A percentile compares a stretch with the other conserved stretches of the same genome.
Evolutionary conservation across 257 asterid genomes (phyloP).

Genomic region (Primulina eburnea): DNA sequence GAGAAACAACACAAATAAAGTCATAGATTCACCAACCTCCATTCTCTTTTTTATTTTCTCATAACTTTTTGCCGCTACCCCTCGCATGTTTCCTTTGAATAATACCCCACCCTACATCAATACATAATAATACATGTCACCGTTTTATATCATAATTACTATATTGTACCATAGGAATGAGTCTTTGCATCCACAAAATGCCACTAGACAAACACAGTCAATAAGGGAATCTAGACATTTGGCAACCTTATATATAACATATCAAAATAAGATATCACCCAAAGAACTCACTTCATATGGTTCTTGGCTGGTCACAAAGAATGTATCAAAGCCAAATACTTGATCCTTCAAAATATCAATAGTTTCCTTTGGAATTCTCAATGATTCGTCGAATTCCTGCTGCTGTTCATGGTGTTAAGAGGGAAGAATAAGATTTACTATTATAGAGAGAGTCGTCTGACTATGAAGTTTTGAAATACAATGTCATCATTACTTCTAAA

Average conservation of each 20-base stretch:
- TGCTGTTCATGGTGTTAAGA: constrained; percentile 41
- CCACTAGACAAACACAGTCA: neutral
- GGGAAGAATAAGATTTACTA: constrained; percentile 23
- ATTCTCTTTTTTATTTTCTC: constrained; percentile 76
- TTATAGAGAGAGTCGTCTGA: constrained; percentile 17
- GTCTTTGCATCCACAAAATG: neutral
- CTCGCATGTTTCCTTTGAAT: constrained; percentile 92
- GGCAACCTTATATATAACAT: constrained; percentile 15
- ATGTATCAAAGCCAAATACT: constrained; percentile 93
- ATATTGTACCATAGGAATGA: neutral
- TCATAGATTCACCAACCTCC: constrained; percentile 55
- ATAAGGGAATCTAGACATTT: neutral
- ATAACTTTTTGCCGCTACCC: constrained; percentile 73
- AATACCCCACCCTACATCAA: constrained; percentile 77
- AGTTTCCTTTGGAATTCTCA: constrained; percentile 79
- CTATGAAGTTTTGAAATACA: constrained; percentile 8
- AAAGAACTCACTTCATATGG: constrained; percentile 84
- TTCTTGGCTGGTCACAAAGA: constrained; percentile 94
- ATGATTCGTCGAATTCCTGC: constrained; percentile 68
- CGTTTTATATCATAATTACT: neutral
- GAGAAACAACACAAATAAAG: constrained; percentile 23
- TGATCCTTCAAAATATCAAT: constrained; percentile 80
- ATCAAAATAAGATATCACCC: neutral
- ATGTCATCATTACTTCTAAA: constrained; percentile 25
- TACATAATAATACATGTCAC: constrained; percentile 12